phyloP scores from a whole-genome alignment of 1,284 basidiomycete species.

The Trichosporon sp. region DNA sequence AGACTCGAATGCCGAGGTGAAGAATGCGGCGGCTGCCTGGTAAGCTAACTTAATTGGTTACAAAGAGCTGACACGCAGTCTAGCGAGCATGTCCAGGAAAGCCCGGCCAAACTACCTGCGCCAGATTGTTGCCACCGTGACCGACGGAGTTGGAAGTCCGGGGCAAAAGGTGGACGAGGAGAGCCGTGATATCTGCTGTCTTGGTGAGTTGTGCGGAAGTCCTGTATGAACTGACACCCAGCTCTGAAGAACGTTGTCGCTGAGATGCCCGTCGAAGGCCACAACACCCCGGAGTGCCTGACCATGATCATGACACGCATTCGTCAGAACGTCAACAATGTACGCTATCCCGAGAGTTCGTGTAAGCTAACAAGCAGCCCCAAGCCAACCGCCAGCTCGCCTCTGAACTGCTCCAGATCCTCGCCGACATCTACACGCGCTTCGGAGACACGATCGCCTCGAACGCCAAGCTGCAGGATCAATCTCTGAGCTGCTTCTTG shows the following conservation, averaged over 20 bases:
- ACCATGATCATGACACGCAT: slow-evolving; percentile 11
- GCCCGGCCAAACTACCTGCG: slow-evolving; percentile 63
- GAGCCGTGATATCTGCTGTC: slow-evolving; percentile 76
- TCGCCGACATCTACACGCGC: slow-evolving; percentile 83
- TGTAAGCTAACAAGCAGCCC: slow-evolving; percentile 42
- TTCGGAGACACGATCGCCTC: slow-evolving; percentile 68
- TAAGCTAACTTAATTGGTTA: slow-evolving; percentile 42
- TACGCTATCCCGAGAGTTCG: slow-evolving; percentile 1
- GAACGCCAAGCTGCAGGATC: slow-evolving; percentile 51
- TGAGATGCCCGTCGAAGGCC: slow-evolving; percentile 56
- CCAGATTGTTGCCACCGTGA: slow-evolving; percentile 71
- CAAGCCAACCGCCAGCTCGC: slow-evolving; percentile 69
- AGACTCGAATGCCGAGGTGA: slow-evolving; percentile 95
- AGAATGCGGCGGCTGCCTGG: slow-evolving; percentile 96
- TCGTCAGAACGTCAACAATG: slow-evolving; percentile 62
- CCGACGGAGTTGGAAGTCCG: slow-evolving; percentile 21
- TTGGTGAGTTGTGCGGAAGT: slow-evolving; percentile 59
- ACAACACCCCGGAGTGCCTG: not conserved
- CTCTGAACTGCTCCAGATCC: slow-evolving; percentile 84
- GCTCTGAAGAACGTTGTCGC: slow-evolving; percentile 91
- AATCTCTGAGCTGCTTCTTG: slow-evolving; percentile 67
- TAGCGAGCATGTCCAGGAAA: slow-evolving; percentile 37
- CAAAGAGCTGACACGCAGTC: slow-evolving; percentile 20
- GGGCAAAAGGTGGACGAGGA: slow-evolving; percentile 40
- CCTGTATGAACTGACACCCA: slow-evolving; percentile 38